A percentile compares a stretch with the other conserved stretches of the same genome.
These are phyloP conservation scores for Physaria fendleri DNA, from an alignment of 345 rosid genomes.

Conservation along the genomic window DNA sequence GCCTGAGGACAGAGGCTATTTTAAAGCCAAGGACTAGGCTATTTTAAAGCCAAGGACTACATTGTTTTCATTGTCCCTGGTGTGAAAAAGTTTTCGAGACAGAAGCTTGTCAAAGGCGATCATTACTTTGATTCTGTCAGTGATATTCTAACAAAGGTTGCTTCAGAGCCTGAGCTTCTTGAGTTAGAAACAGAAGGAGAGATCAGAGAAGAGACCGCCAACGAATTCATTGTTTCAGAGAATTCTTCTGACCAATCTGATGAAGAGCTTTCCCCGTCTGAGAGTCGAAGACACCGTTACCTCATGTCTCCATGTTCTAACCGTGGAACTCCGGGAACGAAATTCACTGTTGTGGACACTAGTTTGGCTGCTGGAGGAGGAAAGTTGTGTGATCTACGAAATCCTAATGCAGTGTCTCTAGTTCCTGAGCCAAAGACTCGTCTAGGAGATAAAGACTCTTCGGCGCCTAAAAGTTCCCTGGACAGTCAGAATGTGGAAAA, in stretches of 20 bases:
- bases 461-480: slow-evolving; percentile 13
- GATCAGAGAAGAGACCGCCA: slow-evolving; percentile 22
- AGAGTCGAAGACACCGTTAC: slow-evolving; percentile 33
- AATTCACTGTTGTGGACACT: slow-evolving; percentile 59
- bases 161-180: slow-evolving; percentile 56
- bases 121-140: slow-evolving; percentile 68
- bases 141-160: slow-evolving; percentile 61
- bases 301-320: slow-evolving; percentile 57
- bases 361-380: slow-evolving; percentile 42
- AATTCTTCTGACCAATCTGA: slow-evolving; percentile 41
- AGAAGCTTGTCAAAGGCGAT: slow-evolving; percentile 56
- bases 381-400: slow-evolving; percentile 41
- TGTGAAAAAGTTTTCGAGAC: slow-evolving; percentile 56
- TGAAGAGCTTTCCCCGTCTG: slow-evolving; percentile 25
- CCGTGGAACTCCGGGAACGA: slow-evolving; percentile 30
- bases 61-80: slow-evolving; percentile 70
- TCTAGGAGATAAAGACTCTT: slow-evolving; percentile 21
- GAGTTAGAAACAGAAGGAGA: slow-evolving; percentile 48
- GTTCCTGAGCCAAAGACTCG: slow-evolving; percentile 27
- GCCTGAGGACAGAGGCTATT: slow-evolving; percentile 40
- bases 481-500: slow-evolving; percentile 23
- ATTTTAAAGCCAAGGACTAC: slow-evolving; percentile 35
- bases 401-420: slow-evolving; percentile 29
- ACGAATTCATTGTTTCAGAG: slow-evolving; percentile 23
- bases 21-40: too few relatives aligned